Evolutionary conservation across 139 green algal genomes (phyloP), one percentile per base, ranked within the genome.

Genomic region (Gonium pectorale): DNA sequence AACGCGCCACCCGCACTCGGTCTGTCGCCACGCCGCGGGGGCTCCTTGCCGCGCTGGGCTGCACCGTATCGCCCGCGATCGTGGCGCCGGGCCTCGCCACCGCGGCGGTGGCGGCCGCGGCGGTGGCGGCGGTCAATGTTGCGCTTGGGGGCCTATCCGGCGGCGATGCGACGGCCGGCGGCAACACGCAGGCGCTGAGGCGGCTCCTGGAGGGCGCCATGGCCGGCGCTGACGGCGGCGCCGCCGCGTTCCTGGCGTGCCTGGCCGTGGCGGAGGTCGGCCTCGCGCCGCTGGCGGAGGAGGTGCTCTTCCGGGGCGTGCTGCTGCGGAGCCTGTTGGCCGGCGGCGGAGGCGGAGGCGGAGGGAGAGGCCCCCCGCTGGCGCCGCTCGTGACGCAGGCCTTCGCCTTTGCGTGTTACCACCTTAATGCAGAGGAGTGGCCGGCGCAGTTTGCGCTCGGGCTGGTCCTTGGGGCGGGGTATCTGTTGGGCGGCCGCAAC

Each of bases 261-360:
- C 37, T 80, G 8, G 35, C 52, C 3, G 5, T 68, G 27, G 35
- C 72, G 24, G 72, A 80, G 49, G 52, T 82, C 40, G 67, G 96
- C 7, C 83, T 97, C 38, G 93, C 94, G 11, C 94, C 94, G 1
- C 56, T 97, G 37, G 82, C 96, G 62, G 94, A 97, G 80, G 94
- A 97, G 52, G 81, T 91, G 19, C 88, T 98, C 17, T 98, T 98
- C 87, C 86, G 95, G 3, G 94, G 95, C n/a, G 97, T 98, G 81
- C 88, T 98, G 46, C 83, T 97, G n/a, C 89, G 91, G 37, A 91
- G 91, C 1, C 86, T 97, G 66, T 90, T 86, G 29, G 90, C 93
- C 86, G 88, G 90, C 92, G 21, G 89, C 94, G 27, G 44, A 1
- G 49, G 90, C 17, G 92, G n/a, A 2, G 68, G 17, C 38, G n/a